phyloP scores from a whole-genome alignment of 2,329 filamentous ascomycete species.

The Fusarium anguioides region DNA sequence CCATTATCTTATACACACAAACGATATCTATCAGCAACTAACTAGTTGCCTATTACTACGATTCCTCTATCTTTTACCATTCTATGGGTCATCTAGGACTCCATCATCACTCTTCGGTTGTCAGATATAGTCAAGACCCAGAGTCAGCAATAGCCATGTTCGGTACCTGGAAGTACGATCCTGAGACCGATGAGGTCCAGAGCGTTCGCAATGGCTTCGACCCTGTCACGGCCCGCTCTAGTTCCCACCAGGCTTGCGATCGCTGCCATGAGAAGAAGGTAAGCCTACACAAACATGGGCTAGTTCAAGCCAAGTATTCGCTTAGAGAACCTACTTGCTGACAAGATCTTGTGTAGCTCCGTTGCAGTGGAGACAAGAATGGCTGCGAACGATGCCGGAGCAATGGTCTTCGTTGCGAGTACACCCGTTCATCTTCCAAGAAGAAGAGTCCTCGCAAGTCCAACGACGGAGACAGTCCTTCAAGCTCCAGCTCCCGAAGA shows the following conservation, averaged over 20 bases:
- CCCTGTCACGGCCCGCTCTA: constrained; percentile 53
- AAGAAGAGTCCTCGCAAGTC: constrained; percentile 44
- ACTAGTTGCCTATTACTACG: constrained; percentile 17
- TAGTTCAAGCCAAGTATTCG: constrained; percentile 14
- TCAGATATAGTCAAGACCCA: constrained; percentile 3
- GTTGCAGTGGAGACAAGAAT: constrained; percentile 53
- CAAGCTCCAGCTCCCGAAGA: constrained; percentile 35
- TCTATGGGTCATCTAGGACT: constrained; percentile 22
- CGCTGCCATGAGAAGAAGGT: constrained; percentile 56
- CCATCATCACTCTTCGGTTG: neutral
- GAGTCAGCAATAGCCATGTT: constrained; percentile 49
- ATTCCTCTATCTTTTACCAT: neutral
- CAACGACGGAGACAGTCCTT: constrained; percentile 33
- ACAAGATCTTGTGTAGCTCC: constrained; percentile 45
- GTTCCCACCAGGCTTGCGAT: constrained; percentile 54
- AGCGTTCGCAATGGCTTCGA: constrained; percentile 52
- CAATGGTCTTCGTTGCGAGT: constrained; percentile 49
- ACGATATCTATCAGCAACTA: neutral
- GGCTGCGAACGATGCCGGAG: constrained; percentile 52
- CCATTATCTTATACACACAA: neutral
- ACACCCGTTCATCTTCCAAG: constrained; percentile 50
- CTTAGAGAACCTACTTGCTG: constrained; percentile 11
- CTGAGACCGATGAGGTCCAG: constrained; percentile 53
- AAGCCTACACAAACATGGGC: neutral
- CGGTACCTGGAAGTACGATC: constrained; percentile 54